These are phyloP conservation scores for Phytophthora pseudosyringae DNA, from an alignment of 352 stramenopile genomes.

Conservation along the genomic window DNA sequence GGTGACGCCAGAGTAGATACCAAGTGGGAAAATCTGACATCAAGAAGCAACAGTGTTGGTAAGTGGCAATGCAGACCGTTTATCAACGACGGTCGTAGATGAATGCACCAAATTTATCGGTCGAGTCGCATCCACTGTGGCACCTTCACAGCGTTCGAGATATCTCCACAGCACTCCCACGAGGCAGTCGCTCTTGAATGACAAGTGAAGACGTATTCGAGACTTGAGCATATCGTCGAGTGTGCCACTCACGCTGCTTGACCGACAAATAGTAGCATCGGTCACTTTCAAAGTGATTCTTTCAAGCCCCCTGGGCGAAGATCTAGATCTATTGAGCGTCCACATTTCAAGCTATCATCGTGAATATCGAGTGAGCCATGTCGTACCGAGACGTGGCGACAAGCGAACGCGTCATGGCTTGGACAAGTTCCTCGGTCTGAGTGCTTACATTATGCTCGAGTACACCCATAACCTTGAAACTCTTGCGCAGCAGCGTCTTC, in stretches of 20 bases:
- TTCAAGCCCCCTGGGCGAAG: background rate
- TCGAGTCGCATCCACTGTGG: background rate
- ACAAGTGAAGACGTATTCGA: background rate
- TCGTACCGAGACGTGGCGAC: background rate
- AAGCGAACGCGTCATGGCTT: background rate
- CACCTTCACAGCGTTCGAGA: background rate
- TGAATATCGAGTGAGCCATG: background rate
- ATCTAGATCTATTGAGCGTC: conserved; percentile 7
- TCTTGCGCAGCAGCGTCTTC: conserved; percentile 2
- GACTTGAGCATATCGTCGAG: background rate
- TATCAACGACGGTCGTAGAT: too few relatives aligned
- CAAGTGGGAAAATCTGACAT: background rate
- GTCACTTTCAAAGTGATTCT: background rate
- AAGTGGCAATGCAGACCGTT: background rate
- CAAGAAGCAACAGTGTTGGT: background rate
- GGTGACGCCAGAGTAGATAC: background rate
- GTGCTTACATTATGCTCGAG: conserved; percentile 9
- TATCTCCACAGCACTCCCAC: background rate
- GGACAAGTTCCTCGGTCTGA: background rate
- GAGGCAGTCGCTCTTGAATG: background rate
- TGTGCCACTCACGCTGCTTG: background rate
- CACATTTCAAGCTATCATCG: background rate
- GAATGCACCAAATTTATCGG: background rate
- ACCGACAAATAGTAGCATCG: background rate
- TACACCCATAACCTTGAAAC: background rate